Conservation (phyloP, 805 yeast genomes). For the Candida anglica region DNA sequence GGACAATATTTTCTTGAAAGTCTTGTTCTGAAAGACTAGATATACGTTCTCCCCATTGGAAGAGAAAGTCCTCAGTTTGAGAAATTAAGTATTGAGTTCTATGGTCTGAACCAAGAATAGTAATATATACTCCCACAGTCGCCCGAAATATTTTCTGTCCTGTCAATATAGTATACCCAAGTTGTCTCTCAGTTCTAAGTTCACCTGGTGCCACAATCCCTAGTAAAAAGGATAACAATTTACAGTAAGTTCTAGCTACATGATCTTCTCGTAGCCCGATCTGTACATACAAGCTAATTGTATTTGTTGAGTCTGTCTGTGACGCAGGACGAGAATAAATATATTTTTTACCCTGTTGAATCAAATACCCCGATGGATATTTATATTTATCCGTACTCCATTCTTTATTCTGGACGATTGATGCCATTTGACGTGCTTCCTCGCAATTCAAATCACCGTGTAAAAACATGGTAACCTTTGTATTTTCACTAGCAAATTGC, state of each 20-base stretch:
- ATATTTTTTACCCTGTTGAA: constrained; percentile 10
- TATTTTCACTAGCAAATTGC: constrained; percentile 15
- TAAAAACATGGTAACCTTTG: constrained; percentile 36
- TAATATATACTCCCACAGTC: constrained; percentile 56
- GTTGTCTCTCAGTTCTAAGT: constrained; percentile 50
- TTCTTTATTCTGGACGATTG: background rate
- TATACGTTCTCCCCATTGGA: constrained; percentile 34
- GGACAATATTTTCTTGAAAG: constrained; percentile 31
- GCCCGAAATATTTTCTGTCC: constrained; percentile 50
- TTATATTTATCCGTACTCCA: too few species aligned
- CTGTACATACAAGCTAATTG: constrained; percentile 54
- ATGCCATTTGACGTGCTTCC: constrained; percentile 13
- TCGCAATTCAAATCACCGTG: constrained; percentile 44
- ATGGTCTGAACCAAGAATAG: constrained; percentile 49
- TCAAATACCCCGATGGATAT: background rate
- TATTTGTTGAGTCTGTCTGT: constrained; percentile 47
- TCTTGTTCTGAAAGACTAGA: constrained; percentile 22
- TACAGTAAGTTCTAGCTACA: constrained; percentile 35
- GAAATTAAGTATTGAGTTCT: constrained; percentile 36
- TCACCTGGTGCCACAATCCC: constrained; percentile 41
- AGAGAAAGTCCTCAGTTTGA: constrained; percentile 47
- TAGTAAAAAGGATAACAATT: constrained; percentile 44
- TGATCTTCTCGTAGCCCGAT: constrained; percentile 44
- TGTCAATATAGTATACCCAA: constrained; percentile 61
- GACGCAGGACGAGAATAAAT: constrained; percentile 24